A percentile compares a stretch with the other conserved stretches of the same genome.
phyloP scores from a whole-genome alignment of 495 filamentous ascomycete species.

The Aspergillus nanangensis region DNA sequence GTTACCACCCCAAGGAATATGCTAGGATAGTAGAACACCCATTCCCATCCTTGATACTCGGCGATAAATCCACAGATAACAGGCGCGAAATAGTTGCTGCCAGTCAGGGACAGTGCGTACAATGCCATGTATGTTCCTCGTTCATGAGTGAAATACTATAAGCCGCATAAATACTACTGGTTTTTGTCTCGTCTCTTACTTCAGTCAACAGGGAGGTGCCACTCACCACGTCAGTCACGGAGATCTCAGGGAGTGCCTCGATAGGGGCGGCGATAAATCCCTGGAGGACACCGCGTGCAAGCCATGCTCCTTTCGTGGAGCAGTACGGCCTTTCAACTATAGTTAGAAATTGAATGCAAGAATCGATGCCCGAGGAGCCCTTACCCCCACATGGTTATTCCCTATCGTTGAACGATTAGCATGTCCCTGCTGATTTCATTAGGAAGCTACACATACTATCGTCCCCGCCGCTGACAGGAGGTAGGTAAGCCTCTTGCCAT shows the following conservation, averaged over 20 bases:
- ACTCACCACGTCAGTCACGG: neutral
- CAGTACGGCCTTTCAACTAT: no score
- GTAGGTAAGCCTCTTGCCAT: neutral
- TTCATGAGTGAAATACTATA: neutral
- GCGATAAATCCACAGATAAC: neutral
- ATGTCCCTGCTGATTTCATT: no score
- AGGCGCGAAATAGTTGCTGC: neutral
- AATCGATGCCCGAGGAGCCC: no score
- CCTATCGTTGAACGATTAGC: neutral
- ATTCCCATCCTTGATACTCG: neutral
- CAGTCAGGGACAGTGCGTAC: neutral
- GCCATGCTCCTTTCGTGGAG: neutral
- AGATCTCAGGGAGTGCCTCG: neutral
- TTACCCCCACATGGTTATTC: neutral
- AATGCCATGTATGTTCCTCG: neutral
- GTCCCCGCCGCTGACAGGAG: neutral
- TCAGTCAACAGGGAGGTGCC: neutral
- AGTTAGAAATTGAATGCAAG: no score
- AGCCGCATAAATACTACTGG: neutral
- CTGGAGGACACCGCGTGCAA: neutral
- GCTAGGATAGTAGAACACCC: neutral
- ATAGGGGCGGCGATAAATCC: neutral
- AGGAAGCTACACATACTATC: neutral
- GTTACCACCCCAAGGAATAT: neutral
- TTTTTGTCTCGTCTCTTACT: neutral